Evolutionary conservation across 2,329 filamentous ascomycete species (phyloP).

Genomic region (Dothideomycetidae sp.): DNA sequence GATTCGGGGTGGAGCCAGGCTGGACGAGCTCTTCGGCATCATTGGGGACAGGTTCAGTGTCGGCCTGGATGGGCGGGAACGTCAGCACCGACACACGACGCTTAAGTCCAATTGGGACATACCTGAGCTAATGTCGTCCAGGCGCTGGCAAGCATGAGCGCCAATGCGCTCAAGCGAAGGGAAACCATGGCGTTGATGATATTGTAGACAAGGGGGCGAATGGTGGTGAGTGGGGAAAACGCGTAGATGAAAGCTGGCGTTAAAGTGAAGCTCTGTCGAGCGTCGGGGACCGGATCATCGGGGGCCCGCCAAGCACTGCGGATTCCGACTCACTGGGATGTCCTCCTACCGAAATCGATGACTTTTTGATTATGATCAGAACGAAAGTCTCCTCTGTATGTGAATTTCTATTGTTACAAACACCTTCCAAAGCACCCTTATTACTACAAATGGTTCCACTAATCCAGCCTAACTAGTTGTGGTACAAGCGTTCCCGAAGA

Average conservation of each 20-base stretch:
- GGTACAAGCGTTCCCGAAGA: no score
- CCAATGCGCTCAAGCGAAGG: conserved; percentile 7
- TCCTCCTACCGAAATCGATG: no score
- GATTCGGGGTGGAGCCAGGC: conserved; percentile 34
- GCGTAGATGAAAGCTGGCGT: not conserved
- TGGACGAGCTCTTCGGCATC: conserved; percentile 48
- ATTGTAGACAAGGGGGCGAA: not conserved
- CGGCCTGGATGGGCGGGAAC: conserved; percentile 2
- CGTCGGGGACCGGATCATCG: no score
- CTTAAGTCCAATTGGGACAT: conserved; percentile 4
- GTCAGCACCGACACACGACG: not conserved
- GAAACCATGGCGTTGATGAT: conserved; percentile 5
- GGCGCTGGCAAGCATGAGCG: conserved; percentile 7
- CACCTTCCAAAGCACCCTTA: no score
- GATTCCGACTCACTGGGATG: no score
- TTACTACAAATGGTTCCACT: no score
- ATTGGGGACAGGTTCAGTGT: conserved; percentile 14
- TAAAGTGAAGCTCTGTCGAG: no score
- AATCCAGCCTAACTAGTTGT: no score
- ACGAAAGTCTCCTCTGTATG: no score
- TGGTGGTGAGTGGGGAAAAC: not conserved
- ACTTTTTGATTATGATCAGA: no score
- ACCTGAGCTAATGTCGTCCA: conserved; percentile 8
- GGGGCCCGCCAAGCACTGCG: no score
- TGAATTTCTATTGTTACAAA: no score